Percentiles rank a stretch among this genome's conserved stretches.
These are phyloP conservation scores for Salvia hispanica DNA, from an alignment of 257 asterid genomes.

Conservation along the genomic window DNA sequence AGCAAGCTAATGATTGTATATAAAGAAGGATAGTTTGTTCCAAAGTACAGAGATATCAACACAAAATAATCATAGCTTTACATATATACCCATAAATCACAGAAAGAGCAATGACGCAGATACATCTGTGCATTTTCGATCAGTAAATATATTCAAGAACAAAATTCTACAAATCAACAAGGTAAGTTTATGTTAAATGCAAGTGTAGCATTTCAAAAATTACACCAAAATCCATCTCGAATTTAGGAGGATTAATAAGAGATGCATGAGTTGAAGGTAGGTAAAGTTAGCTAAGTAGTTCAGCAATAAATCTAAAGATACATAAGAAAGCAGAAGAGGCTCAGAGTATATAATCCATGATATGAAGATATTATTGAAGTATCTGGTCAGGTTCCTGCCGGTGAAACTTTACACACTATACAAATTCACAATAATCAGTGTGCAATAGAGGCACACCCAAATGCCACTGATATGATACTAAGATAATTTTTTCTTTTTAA, in stretches of 20 bases:
- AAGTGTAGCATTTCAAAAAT: constrained; percentile 16
- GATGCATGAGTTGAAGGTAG: background rate
- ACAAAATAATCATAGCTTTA: background rate
- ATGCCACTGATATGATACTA: background rate
- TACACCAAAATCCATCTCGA: constrained; percentile 4
- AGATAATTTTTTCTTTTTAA: background rate
- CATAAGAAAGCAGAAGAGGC: background rate
- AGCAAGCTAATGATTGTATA: background rate
- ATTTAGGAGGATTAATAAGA: background rate
- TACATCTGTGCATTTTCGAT: background rate
- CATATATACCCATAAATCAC: background rate
- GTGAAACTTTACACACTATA: background rate
- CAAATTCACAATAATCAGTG: background rate
- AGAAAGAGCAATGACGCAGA: background rate
- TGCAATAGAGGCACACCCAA: background rate
- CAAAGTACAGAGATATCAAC: background rate
- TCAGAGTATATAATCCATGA: background rate
- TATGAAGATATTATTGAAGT: background rate
- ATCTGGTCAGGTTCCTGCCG: background rate
- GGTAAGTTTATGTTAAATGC: constrained; percentile 7
- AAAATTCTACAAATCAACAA: background rate
- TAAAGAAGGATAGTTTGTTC: background rate
- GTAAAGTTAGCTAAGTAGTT: constrained; percentile 11
- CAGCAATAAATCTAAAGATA: background rate
- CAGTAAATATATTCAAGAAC: background rate